These are phyloP conservation scores for Tetrahymena borealis DNA, from an alignment of 73 alveolate genomes.

Conservation along the genomic window DNA sequence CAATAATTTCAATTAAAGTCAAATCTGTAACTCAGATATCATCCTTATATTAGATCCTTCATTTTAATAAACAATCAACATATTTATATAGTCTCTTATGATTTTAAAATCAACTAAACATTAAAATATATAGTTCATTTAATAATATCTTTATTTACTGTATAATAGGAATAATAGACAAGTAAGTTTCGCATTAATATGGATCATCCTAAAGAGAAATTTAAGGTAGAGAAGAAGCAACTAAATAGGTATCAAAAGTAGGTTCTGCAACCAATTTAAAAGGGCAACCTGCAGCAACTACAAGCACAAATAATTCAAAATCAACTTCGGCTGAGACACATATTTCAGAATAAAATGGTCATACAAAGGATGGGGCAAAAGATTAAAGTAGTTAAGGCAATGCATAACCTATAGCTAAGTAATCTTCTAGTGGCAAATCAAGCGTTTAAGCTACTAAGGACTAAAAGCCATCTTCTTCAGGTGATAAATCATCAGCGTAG, in stretches of 20 bases:
- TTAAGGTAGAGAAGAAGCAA: background rate
- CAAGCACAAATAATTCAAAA: background rate
- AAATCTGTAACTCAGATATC: too few relatives aligned
- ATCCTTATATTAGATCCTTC: too few relatives aligned
- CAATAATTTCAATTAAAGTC: too few relatives aligned
- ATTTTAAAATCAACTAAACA: background rate
- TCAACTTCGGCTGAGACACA: background rate
- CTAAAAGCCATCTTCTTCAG: background rate
- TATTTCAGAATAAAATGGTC: background rate
- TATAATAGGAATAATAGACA: background rate
- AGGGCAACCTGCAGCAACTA: background rate
- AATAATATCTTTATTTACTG: background rate
- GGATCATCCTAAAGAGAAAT: background rate
- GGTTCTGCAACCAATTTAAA: background rate
- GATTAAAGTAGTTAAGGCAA: background rate
- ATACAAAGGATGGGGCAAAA: background rate
- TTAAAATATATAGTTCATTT: background rate
- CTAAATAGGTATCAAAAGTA: background rate
- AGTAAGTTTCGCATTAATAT: background rate
- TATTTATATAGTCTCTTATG: too few relatives aligned
- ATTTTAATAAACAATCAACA: too few relatives aligned
- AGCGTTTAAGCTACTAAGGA: background rate
- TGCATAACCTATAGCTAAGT: background rate
- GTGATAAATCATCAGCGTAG: background rate
- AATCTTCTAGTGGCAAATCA: background rate